Conservation (phyloP, 495 filamentous ascomycete genomes). For the Astrothelium macrocarpum region DNA sequence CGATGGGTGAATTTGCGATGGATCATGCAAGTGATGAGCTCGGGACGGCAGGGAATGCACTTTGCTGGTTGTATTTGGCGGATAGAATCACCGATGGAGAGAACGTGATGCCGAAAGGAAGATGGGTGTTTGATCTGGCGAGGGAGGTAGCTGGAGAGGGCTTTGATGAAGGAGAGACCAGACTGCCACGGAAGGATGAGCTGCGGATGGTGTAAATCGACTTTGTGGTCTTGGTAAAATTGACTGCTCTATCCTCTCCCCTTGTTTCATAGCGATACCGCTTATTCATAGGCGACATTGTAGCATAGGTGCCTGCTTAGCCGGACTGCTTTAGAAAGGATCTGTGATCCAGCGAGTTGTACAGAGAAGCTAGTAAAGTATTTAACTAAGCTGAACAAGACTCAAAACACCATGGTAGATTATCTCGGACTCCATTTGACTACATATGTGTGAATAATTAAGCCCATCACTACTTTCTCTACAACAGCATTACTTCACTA, state of each 20-base stretch:
- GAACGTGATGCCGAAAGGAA: constrained; percentile 41
- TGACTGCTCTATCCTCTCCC: neutral
- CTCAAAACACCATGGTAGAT: too few relatives aligned
- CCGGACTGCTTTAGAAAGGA: too few relatives aligned
- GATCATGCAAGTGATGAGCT: constrained; percentile 71
- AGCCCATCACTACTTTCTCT: too few relatives aligned
- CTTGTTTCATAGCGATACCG: too few relatives aligned
- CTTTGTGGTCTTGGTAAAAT: too few relatives aligned
- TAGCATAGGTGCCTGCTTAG: too few relatives aligned
- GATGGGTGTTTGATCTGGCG: constrained; percentile 75
- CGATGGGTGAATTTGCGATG: constrained; percentile 59
- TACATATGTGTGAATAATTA: too few relatives aligned
- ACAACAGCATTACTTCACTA: too few relatives aligned
- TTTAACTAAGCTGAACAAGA: too few relatives aligned
- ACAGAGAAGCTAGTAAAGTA: too few relatives aligned
- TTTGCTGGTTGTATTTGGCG: constrained; percentile 69
- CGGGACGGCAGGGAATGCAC: constrained; percentile 68
- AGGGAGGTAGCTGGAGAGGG: constrained; percentile 52
- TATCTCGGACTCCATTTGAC: too few relatives aligned
- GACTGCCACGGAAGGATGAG: constrained; percentile 35
- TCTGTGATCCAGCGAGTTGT: too few relatives aligned
- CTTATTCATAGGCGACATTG: neutral
- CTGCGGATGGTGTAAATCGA: neutral
- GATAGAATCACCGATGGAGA: constrained; percentile 46
- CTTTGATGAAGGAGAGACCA: constrained; percentile 52